A percentile compares a stretch with the other conserved stretches of the same genome.
These are phyloP conservation scores for Diplodia sapinea DNA, from an alignment of 2,329 filamentous ascomycete genomes.

Conservation along the genomic window DNA sequence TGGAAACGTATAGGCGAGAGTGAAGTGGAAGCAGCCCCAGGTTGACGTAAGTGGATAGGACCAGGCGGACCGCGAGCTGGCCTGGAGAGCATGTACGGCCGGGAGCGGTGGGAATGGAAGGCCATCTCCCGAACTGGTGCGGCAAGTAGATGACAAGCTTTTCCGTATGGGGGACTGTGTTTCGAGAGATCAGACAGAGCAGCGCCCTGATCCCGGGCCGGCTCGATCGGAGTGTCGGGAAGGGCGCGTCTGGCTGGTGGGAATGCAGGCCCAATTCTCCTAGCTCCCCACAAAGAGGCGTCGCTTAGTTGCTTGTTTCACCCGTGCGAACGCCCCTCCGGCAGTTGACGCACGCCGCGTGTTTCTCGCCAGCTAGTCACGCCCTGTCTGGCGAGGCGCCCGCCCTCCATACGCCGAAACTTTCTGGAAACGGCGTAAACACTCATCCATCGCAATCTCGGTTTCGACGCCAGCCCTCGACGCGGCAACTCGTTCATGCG, in stretches of 20 bases:
- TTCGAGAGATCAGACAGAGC: background rate
- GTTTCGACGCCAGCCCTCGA: background rate
- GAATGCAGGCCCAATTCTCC: conserved; percentile 13
- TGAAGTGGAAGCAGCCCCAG: conserved; percentile 2
- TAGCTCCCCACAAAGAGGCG: conserved; percentile 2
- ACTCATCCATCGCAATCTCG: conserved; percentile 14
- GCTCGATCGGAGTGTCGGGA: conserved; percentile 20
- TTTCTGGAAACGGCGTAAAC: background rate
- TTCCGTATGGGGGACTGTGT: background rate
- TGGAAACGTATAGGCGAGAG: background rate
- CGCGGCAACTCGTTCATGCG: conserved; percentile 7
- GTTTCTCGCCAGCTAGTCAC: conserved; percentile 15
- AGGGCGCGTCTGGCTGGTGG: conserved; percentile 14
- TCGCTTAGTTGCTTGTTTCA: conserved; percentile 27
- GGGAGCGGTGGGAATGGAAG: background rate
- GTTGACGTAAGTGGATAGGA: conserved; percentile 18
- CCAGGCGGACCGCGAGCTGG: background rate
- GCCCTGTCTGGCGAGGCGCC: conserved; percentile 8
- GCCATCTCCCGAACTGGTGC: conserved; percentile 2
- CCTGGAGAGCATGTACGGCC: background rate
- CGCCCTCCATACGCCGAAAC: background rate
- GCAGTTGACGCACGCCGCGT: conserved; percentile 8
- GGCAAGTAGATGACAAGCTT: conserved; percentile 15
- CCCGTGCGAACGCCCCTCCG: background rate
- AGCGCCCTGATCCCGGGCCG: conserved; percentile 10